A percentile compares a stretch with the other conserved stretches of the same genome.
These are phyloP conservation scores for Coniosporium tulheliwenetii DNA, from an alignment of 2,329 filamentous ascomycete species.

Conservation along the genomic window DNA sequence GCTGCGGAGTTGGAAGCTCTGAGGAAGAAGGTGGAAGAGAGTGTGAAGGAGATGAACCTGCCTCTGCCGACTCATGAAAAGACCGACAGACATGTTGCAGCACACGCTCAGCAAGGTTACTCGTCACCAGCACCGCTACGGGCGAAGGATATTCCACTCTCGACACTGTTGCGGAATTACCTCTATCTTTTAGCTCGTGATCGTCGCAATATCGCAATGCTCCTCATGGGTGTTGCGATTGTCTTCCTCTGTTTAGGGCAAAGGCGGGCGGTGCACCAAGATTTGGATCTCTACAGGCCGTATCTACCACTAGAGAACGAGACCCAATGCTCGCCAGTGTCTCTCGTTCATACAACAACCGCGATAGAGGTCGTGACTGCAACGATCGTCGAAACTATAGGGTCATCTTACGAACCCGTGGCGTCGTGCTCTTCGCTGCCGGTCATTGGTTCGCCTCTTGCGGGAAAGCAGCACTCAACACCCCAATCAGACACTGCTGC, in stretches of 20 bases:
- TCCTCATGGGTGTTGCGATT: constrained; percentile 27
- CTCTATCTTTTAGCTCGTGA: constrained; percentile 35
- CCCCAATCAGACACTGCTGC: too few relatives aligned
- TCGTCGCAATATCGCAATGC: constrained; percentile 35
- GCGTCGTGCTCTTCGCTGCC: too few relatives aligned
- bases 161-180: constrained; percentile 37
- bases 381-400: too few relatives aligned
- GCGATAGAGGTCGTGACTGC: too few relatives aligned
- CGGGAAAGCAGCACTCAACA: too few relatives aligned
- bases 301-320: too few relatives aligned
- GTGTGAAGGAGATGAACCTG: neutral
- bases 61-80: neutral
- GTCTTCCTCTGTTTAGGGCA: constrained; percentile 17
- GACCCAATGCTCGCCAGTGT: too few relatives aligned
- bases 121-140: constrained; percentile 3
- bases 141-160: constrained; percentile 31
- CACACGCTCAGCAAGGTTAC: constrained; percentile 13
- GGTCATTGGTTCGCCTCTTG: too few relatives aligned
- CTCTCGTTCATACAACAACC: too few relatives aligned
- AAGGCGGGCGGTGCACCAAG: constrained; percentile 23
- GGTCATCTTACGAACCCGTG: too few relatives aligned
- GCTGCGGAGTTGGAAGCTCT: neutral
- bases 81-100: constrained; percentile 11
- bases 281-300: too few relatives aligned
- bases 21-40: neutral